Conservation (phyloP, 306 rosid species). For the Ammopiptanthus mongolicus region DNA sequence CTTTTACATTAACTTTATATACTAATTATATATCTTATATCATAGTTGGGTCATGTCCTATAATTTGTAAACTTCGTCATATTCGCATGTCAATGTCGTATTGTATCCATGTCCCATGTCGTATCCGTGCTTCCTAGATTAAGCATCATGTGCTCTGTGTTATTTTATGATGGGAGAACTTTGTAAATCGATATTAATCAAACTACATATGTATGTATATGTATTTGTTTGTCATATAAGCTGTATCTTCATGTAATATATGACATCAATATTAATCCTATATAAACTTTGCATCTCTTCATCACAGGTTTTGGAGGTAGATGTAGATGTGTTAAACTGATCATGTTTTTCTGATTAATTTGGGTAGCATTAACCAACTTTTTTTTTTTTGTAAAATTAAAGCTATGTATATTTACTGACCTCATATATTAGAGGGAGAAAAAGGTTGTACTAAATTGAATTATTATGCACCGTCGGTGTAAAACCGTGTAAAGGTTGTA, state of each 20-base stretch:
- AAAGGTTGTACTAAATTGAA: neutral
- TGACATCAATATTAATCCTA: neutral
- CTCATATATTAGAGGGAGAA: neutral
- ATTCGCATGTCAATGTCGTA: too few species aligned
- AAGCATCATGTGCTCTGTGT: neutral
- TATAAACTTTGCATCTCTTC: neutral
- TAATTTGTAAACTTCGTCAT: too few species aligned
- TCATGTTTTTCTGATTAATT: neutral
- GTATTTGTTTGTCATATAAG: neutral
- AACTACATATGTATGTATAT: neutral
- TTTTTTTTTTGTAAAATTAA: neutral
- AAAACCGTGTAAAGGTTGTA: too few species aligned
- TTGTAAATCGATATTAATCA: neutral
- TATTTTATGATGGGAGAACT: neutral
- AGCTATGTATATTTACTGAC: neutral
- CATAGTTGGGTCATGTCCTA: too few species aligned
- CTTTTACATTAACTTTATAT: too few species aligned
- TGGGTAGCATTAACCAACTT: neutral
- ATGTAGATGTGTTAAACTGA: neutral
- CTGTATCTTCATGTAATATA: neutral
- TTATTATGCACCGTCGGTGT: too few species aligned
- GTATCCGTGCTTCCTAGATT: too few species aligned
- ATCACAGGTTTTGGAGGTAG: neutral
- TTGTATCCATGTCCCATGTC: too few species aligned
- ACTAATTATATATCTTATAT: too few species aligned